These are phyloP conservation scores for Eucalyptus erythrocorys DNA, from an alignment of 345 rosid species.

Conservation along the genomic window DNA sequence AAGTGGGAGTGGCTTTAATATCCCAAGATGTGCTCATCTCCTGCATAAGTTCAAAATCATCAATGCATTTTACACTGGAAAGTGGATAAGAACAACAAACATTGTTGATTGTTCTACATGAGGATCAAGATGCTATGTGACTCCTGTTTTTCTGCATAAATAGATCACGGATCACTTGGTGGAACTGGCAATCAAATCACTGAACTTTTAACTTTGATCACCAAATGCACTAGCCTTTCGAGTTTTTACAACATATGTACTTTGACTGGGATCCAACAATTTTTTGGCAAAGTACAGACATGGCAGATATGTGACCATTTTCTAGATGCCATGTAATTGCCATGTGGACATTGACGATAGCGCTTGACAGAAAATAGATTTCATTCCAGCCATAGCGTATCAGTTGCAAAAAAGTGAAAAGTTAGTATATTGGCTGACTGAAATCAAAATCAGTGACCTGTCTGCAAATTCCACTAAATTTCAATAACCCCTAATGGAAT, in stretches of 20 bases:
- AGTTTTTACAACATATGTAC: neutral
- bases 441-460: neutral
- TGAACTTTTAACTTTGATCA: neutral
- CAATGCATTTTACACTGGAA: neutral
- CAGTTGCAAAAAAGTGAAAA: neutral
- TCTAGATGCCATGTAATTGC: neutral
- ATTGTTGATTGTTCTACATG: neutral
- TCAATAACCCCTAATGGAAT: neutral
- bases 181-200: neutral
- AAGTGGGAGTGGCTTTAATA: conserved; percentile 76
- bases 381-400: neutral
- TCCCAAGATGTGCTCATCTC: conserved; percentile 81
- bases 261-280: neutral
- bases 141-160: neutral
- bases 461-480: neutral
- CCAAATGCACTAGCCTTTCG: neutral
- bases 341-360: neutral
- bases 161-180: neutral
- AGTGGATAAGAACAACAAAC: neutral
- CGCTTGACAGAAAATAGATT: neutral
- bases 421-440: neutral
- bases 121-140: neutral
- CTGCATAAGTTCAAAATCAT: conserved; percentile 16
- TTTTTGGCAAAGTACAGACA: neutral
- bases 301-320: neutral